Conservation (phyloP, 2,329 filamentous ascomycete genomes). For the Colletotrichum eremochloae region DNA sequence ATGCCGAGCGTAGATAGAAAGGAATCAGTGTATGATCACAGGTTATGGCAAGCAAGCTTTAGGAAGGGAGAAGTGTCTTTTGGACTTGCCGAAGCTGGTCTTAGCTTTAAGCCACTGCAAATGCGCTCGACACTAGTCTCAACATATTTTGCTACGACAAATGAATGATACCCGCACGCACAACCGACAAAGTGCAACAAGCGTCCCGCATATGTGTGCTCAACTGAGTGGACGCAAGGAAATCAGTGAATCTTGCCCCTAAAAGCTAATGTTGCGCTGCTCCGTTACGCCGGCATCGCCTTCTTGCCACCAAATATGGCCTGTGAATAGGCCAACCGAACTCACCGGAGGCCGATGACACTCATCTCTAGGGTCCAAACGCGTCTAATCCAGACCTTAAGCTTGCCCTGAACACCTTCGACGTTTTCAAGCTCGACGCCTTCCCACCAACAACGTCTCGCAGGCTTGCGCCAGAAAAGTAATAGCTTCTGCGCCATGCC, state of each 20-base stretch:
- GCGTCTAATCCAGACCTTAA: constrained; percentile 98
- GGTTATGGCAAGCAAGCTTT: background rate
- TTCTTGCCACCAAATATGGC: background rate
- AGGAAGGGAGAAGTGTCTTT: background rate
- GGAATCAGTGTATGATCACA: background rate
- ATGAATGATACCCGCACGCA: background rate
- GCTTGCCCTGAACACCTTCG: constrained; percentile 88
- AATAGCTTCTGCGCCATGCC: constrained; percentile 99
- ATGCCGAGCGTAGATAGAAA: background rate
- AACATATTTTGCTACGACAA: background rate
- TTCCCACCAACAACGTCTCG: constrained; percentile 98
- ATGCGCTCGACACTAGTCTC: background rate
- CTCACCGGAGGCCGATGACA: constrained; percentile 83
- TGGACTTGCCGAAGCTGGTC: background rate
- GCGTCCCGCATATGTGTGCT: constrained; percentile 2
- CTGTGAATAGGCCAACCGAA: background rate
- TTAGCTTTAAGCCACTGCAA: background rate
- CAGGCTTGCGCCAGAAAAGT: constrained; percentile 98
- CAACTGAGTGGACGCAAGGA: constrained; percentile 16
- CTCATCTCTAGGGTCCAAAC: constrained; percentile 99
- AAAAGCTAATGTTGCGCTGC: constrained; percentile 25
- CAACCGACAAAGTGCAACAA: constrained; percentile 2
- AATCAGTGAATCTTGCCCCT: constrained; percentile 5
- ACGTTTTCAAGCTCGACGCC: constrained; percentile 92
- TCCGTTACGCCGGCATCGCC: constrained; percentile 8